Evolutionary conservation across 176 grass and related monocot genomes (phyloP), one percentile per base, ranked within the genome.

Genomic region (Miscanthus lutarioriparius): DNA sequence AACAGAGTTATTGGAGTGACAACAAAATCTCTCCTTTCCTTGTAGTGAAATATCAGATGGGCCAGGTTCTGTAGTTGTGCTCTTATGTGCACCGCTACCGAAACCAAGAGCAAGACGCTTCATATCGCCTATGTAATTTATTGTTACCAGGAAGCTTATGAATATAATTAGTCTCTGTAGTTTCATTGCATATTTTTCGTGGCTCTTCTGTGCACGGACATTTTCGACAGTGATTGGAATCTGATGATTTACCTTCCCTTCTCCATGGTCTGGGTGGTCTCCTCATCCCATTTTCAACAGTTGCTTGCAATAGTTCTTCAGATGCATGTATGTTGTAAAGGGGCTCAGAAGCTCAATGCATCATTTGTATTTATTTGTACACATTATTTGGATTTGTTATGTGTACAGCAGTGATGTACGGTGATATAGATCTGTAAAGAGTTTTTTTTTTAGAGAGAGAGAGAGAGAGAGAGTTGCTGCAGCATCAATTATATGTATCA

Each of bases 21-120:
- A 65, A 10, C 8, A 84, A 39, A 43, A 32, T 39, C 22, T 77
- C 2, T 44, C 14, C 20, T 15, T 62, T 35, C 32, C 35, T 77
- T 71, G 22, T 80, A 10, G 22, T 78, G 67, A 54, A 65, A 79
- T 61, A 82, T 44, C 54, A 58, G 58, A 78, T 68, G 43, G 49
- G 58, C 23, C 6, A 74, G 67, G 16, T 79, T 86, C 56, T 74
- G 27, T 77, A 56, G 36, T 38, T 83, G 43, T 67, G 45, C 20
- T 67, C 28, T 10, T 64, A 51, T 56, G 63, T 41, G 38, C 74
- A 53, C 38, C 2, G 1, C 23, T 64, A 12, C n/a, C 0, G 2
- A 17, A 66, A 16, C 59, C 47, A 75, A 69, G 48, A 68, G 61
- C 12, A 2, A 62, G 39, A 26, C 80, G 8, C 17, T 82, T 64